Evolutionary conservation across 139 green algal genomes (phyloP).

Genomic region (Micractinium conductrix): DNA sequence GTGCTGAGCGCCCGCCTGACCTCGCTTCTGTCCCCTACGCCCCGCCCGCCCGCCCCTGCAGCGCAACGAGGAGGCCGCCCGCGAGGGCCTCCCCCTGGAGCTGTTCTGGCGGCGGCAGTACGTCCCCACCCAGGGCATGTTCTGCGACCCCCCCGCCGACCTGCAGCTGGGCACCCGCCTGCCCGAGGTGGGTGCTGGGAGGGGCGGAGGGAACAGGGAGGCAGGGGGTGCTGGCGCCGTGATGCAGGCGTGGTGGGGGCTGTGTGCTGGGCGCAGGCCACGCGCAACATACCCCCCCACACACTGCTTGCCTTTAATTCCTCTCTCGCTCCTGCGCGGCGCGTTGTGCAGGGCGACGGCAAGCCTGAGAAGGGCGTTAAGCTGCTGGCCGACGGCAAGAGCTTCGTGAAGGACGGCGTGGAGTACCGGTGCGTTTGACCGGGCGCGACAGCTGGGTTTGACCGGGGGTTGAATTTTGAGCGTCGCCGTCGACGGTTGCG

Average conservation of each 20-base stretch:
- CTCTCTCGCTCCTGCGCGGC: no score
- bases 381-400: constrained; percentile 37
- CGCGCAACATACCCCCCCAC: no score
- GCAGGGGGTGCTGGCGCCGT: no score
- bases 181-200: constrained; percentile 12
- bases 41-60: background rate
- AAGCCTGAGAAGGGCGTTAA: constrained; percentile 34
- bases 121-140: constrained; percentile 86
- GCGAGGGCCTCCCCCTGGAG: constrained; percentile 49
- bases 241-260: no score
- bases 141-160: constrained; percentile 72
- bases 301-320: no score
- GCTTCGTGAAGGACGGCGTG: constrained; percentile 67
- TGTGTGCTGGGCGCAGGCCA: no score
- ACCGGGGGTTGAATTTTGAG: no score
- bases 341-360: constrained; percentile 21
- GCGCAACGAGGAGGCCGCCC: constrained; percentile 47
- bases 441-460: no score
- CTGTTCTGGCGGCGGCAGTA: constrained; percentile 87
- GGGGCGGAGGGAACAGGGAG: no score
- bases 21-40: no score
- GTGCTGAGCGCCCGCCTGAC: no score
- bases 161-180: constrained; percentile 44
- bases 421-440: constrained; percentile 59
- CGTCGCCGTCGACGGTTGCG: no score